Evolutionary conservation across 352 stramenopile species (phyloP), one percentile per base, ranked within the genome.

Genomic region (Aphanomyces astaci): DNA sequence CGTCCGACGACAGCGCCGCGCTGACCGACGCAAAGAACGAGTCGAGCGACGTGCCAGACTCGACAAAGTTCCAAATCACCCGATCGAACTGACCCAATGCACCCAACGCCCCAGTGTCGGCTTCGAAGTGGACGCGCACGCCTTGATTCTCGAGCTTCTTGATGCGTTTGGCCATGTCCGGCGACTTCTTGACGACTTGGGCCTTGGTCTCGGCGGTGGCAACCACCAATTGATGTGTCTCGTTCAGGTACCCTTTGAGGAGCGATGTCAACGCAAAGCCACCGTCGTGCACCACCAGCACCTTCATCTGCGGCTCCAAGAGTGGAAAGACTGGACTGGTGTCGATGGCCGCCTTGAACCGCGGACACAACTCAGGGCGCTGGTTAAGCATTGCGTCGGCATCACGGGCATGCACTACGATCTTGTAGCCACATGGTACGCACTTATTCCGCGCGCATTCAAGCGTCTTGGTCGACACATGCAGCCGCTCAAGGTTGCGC

Each of bases 21-120:
- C 36, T 55, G 9, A 85, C 77, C 73, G 88, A 84, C 4, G 52
- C 62, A 36, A 98, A 94, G 77, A 99, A 99, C 19, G 75, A 94
- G 11, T 78, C 80, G 0, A 22, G 25, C 4, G 75, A 79, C 36
- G 94, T 88, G 31, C 87, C 89, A 5, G 97, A 90, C 66, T 95
- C 98, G 25, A 95, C 94, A 72, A 98, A 98, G 76, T 98, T 98
- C 92, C 94, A 99, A 32, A 97, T 80, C 49, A 99, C 88, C 69
- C 89, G 80, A 73, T 98, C 86, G 74, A 97, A 98, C 28, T 67
- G 71, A 1, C 77, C 77, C 7, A 87, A 60, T 11, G 25, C 27
- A n/a, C 43, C 27, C 9, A 68, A 22, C 4, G 27, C 40, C 7
- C 15, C 48, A 7, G 45, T 27, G n/a, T 31, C 51, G 9, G 33